A percentile compares a stretch with the other conserved stretches of the same genome.
phyloP scores from a whole-genome alignment of 345 rosid genomes.

The Brassica rapa region DNA sequence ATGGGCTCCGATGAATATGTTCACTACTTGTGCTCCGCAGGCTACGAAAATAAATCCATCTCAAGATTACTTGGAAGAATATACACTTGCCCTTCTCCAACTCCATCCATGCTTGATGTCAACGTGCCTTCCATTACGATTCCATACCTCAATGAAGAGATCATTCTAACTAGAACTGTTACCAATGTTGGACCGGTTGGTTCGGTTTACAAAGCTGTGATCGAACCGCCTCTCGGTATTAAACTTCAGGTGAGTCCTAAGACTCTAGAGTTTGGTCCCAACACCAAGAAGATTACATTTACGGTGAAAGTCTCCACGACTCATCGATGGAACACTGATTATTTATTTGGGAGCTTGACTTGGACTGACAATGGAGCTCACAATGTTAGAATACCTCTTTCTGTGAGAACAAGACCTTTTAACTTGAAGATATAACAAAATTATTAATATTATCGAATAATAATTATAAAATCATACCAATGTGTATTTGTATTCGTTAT shows the following conservation, averaged over 20 bases:
- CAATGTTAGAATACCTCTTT: slow-evolving; percentile 52
- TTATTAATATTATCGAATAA: background rate
- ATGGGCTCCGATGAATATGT: slow-evolving; percentile 46
- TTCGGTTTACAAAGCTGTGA: slow-evolving; percentile 51
- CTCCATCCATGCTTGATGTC: slow-evolving; percentile 49
- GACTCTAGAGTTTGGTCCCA: slow-evolving; percentile 54
- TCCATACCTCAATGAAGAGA: slow-evolving; percentile 51
- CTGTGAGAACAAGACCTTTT: slow-evolving; percentile 48
- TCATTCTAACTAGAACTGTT: slow-evolving; percentile 57
- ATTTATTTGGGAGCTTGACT: slow-evolving; percentile 61
- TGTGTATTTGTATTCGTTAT: slow-evolving; percentile 7
- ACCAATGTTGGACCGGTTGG: slow-evolving; percentile 62
- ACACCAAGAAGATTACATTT: slow-evolving; percentile 37
- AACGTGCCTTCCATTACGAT: slow-evolving; percentile 71
- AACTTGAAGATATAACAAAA: slow-evolving; percentile 25
- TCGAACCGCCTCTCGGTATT: slow-evolving; percentile 57
- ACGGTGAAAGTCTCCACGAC: slow-evolving; percentile 35
- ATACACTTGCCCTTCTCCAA: slow-evolving; percentile 51
- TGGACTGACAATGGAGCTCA: slow-evolving; percentile 55
- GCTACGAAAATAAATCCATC: slow-evolving; percentile 55
- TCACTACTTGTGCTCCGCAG: slow-evolving; percentile 59
- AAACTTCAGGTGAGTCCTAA: slow-evolving; percentile 53
- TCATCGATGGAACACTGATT: slow-evolving; percentile 44
- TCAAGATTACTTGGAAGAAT: slow-evolving; percentile 44
- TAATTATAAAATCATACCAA: background rate